Evolutionary conservation across 805 yeast species (phyloP).

Genomic region (Sungouiozyma ichnusensis): DNA sequence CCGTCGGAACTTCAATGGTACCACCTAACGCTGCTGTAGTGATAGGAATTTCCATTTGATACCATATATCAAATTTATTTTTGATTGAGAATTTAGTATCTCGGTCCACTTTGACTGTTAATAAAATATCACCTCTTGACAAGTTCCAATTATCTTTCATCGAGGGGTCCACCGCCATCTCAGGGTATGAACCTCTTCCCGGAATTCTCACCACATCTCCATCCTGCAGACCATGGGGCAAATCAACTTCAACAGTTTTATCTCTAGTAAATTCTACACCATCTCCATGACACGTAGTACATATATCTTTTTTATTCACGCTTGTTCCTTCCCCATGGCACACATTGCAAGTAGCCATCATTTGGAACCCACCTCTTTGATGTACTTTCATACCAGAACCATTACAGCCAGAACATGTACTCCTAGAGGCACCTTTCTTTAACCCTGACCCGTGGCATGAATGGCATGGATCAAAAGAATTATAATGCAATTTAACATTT

Average conservation of each 20-base stretch:
- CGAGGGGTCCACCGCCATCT: conserved; percentile 53
- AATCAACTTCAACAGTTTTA: conserved; percentile 66
- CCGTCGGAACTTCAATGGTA: conserved; percentile 77
- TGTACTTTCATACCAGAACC: conserved; percentile 91
- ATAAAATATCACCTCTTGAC: conserved; percentile 77
- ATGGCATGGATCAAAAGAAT: conserved; percentile 63
- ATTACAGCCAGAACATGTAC: conserved; percentile 77
- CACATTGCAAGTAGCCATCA: conserved; percentile 82
- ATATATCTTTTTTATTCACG: conserved; percentile 56
- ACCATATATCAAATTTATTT: conserved; percentile 51
- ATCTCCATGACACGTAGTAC: conserved; percentile 77
- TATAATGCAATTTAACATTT: conserved; percentile 53
- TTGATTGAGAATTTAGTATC: conserved; percentile 62
- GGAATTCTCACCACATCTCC: conserved; percentile 77
- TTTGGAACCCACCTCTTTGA: conserved; percentile 85
- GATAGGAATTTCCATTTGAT: conserved; percentile 64
- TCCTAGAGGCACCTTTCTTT: conserved; percentile 56
- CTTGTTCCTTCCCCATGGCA: conserved; percentile 87
- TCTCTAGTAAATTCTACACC: conserved; percentile 58
- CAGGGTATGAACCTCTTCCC: conserved; percentile 87
- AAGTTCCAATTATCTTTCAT: conserved; percentile 40
- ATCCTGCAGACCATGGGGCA: conserved; percentile 83
- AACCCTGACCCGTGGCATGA: conserved; percentile 82
- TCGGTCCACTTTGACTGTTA: conserved; percentile 66
- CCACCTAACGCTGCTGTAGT: conserved; percentile 98